Base-by-base conservation (phyloP, 2,329 filamentous ascomycete species). In the Cercospora sp. region DNA sequence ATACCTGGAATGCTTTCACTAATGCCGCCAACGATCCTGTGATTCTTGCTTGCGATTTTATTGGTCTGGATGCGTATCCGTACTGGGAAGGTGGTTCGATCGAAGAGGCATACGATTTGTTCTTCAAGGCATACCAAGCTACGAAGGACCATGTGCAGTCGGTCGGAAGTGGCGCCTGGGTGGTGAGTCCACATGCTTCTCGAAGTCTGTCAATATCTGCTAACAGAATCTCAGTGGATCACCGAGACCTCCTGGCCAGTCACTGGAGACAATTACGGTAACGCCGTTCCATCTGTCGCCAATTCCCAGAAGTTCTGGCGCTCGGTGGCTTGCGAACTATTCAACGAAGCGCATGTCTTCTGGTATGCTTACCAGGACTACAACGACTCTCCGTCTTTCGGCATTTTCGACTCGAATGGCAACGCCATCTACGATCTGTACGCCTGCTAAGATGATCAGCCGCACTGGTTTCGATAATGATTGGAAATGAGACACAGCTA, bases 261-360 rank as follows among this genome's bases (percentile, higher is more conserved):
- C 61, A 79, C 77, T 40, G 89, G 89, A 45, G 76, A 81, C 10
- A 80, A 81, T 61, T 85, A 84, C 79, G 87, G 87, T 63, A 72
- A 84, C 77, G 88, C 86, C 63, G 82, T 85, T 9, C 77, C 89
- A 60, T 85, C 82, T 70, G 78, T 85, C 32, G 78, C 81, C 34
- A 90, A 90, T 76, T 87, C 88, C 69, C 83, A 88, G 81, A 82
- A 81, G 70, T 91, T 88, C 83, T 91, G 88, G 87, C 80, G 84
- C 62, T 80, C 85, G 43, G 80, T 90, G 69, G 89, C 84, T 63
- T 91, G 89, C 83, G 80, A 82, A 69, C 80, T 82, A 69, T 85
- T 88, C 76, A 81, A 83, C 77, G 81, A 85, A 79, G 80, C 79
- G 43, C 72, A 74, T 62, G 69, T 85, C 63, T 89, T 87, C 80